Base-by-base conservation (phyloP, 2,329 filamentous ascomycete genomes). In the Sporothrix phasma region DNA sequence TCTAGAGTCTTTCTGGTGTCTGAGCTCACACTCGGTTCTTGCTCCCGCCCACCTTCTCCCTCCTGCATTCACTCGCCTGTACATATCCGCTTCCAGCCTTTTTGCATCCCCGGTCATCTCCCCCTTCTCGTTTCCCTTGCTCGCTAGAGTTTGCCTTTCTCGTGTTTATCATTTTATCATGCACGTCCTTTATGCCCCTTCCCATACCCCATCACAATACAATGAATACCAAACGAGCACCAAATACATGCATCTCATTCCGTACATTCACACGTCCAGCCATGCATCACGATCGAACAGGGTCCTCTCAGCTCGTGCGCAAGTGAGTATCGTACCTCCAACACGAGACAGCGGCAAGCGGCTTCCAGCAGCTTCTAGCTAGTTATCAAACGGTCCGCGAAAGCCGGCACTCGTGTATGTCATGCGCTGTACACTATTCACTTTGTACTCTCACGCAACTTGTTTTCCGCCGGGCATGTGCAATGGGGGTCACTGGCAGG, bases 1-100 rank as follows among this genome's bases (percentile, higher is more conserved):
- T 85, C 68, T 85, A 64, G 60, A 41, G 10, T 1, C 29, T 22
- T 26, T 22, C 13, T 19, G 26, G 8, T 22, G 15, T 10, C 8
- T 17, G n/a, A n/a, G n/a, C 41, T n/a, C 41, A n/a, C 15, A 2
- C 41, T 7, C 5, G 7, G n/a, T n/a, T n/a, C n/a, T n/a, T n/a
- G n/a, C n/a, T 43, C 17, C 7, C 41, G 19, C 19, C 17, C 15
- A 19, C 41, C 1, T 43, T 19, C 5, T 7, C 17, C 4, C 17
- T 34, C 26, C 13, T 37, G 10, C 34, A 39, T 54, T 37, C 6
- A 19, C 31, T 3, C 51, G n/a, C 51, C 31, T 56, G 51, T 56
- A 56, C 34, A 56, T 56, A 56, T 24, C n/a, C 31, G 37, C 31
- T 56, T 56, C 31, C 51, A 56, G 51, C 51, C 51, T 56, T 56